Conservation (phyloP, 2,329 filamentous ascomycete species). For the Pseudogymnoascus pannorum region DNA sequence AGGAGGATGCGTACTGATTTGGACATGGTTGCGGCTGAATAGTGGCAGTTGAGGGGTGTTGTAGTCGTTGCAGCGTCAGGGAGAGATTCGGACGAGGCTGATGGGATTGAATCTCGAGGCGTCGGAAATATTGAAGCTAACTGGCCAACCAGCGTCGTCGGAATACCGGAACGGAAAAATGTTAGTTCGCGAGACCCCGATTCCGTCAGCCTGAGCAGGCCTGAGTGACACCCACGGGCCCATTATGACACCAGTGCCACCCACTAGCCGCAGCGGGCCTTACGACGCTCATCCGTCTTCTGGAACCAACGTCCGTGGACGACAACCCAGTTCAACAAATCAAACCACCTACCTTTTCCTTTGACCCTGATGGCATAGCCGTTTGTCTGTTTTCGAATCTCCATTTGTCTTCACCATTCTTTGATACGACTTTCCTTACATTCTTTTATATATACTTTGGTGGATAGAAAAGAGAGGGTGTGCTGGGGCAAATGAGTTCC, state of each 20-base stretch:
- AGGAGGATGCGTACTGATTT: conserved; percentile 22
- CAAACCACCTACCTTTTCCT: conserved; percentile 17
- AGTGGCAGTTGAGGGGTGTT: not conserved
- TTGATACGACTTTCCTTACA: not conserved
- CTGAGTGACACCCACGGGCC: not conserved
- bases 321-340: not conserved
- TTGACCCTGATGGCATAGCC: conserved; percentile 14
- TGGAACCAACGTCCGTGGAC: not conserved
- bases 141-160: not conserved
- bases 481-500: conserved; percentile 23
- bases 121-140: not conserved
- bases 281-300: conserved; percentile 4
- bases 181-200: not conserved
- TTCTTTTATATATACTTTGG: not conserved
- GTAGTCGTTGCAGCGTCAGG: not conserved
- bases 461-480: not conserved
- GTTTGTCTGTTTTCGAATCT: not conserved
- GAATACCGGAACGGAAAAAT: not conserved
- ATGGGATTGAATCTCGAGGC: conserved; percentile 2
- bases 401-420: not conserved
- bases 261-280: not conserved
- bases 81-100: not conserved
- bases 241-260: not conserved
- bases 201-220: not conserved
- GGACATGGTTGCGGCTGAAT: conserved; percentile 20